phyloP scores from a whole-genome alignment of 2,329 filamentous ascomycete species.

The Aspergillus novofumigatus region DNA sequence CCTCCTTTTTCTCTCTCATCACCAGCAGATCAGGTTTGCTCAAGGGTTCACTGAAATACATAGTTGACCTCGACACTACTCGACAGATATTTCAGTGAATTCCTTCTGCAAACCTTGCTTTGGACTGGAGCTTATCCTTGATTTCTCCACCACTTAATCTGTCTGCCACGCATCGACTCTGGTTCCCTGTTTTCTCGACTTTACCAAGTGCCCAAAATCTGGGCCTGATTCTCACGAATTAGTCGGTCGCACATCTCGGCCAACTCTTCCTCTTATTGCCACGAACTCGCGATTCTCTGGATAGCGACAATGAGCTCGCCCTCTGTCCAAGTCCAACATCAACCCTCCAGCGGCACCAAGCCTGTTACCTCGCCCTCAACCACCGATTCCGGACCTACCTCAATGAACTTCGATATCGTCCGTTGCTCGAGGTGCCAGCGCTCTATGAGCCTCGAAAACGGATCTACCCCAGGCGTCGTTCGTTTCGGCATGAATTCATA shows the following conservation, averaged over 20 bases:
- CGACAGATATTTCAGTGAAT: neutral
- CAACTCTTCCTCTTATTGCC: neutral
- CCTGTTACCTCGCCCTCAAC: constrained; percentile 20
- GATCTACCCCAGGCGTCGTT: constrained; percentile 35
- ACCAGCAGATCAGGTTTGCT: neutral
- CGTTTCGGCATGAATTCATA: constrained; percentile 49
- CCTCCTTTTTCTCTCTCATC: neutral
- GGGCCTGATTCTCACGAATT: neutral
- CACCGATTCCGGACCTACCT: constrained; percentile 20
- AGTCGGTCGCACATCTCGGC: neutral
- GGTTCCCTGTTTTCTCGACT: neutral
- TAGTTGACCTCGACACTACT: neutral
- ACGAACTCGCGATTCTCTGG: neutral
- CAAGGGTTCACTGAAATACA: neutral
- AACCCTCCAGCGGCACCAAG: constrained; percentile 21
- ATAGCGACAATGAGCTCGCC: constrained; percentile 34
- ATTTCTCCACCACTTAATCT: neutral
- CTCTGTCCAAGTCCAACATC: constrained; percentile 30
- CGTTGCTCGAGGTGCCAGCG: constrained; percentile 48
- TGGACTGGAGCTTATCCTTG: neutral
- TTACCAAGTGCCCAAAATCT: neutral
- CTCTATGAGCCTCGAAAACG: constrained; percentile 40
- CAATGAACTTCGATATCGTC: constrained; percentile 37
- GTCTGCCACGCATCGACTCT: neutral
- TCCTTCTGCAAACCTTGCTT: neutral